phyloP scores from a whole-genome alignment of 306 rosid species.

The Quercus aquifolioides region DNA sequence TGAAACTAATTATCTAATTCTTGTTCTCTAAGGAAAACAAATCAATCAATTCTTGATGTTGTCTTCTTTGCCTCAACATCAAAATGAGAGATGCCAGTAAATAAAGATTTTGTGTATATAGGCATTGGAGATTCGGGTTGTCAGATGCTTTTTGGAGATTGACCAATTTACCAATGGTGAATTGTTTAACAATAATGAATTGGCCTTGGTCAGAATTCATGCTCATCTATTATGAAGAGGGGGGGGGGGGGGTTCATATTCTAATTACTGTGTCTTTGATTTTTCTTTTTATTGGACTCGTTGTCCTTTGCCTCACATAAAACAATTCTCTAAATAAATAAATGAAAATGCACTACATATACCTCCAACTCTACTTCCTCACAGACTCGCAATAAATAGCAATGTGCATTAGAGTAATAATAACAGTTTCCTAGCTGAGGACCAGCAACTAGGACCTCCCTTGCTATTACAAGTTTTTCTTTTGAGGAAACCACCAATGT shows the following conservation, averaged over 20 bases:
- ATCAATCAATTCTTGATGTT: too few species aligned
- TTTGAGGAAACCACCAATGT: constrained; percentile 58
- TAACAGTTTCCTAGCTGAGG: constrained; percentile 79
- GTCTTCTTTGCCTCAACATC: too few species aligned
- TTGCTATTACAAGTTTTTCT: constrained; percentile 58
- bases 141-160: too few species aligned
- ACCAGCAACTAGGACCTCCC: constrained; percentile 72
- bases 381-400: constrained; percentile 60
- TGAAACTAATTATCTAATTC: too few species aligned
- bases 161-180: too few species aligned
- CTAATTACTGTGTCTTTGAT: background rate
- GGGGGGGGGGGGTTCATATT: background rate
- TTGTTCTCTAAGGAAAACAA: too few species aligned
- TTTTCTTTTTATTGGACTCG: background rate
- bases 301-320: background rate
- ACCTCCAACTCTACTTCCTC: constrained; percentile 88
- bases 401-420: constrained; percentile 81
- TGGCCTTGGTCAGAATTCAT: too few species aligned
- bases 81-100: too few species aligned
- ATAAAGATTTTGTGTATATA: too few species aligned
- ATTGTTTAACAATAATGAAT: too few species aligned
- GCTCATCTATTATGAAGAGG: background rate
- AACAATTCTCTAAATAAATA: background rate
- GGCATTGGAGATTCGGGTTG: too few species aligned
- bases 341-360: constrained; percentile 3